Percentiles rank a stretch among this genome's conserved stretches.
Conservation (phyloP, 805 yeast species). For the Yarrowia osloensis region DNA sequence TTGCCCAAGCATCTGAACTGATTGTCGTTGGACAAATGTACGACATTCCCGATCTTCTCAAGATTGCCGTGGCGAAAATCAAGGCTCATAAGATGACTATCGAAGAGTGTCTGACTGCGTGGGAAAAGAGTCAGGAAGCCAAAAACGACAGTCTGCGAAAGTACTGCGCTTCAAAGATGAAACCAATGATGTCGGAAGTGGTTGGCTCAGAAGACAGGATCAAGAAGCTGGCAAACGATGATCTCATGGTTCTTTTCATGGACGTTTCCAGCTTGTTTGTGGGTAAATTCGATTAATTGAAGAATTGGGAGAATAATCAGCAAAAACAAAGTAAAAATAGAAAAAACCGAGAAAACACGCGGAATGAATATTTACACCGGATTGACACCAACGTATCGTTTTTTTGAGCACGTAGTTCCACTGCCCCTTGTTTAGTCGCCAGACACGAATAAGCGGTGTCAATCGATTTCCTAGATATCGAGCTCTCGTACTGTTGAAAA, state of each 20-base stretch:
- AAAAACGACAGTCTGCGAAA: neutral
- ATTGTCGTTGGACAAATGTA: neutral
- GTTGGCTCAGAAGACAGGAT: neutral
- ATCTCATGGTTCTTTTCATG: neutral
- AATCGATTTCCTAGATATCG: too few relatives aligned
- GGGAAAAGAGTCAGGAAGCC: neutral
- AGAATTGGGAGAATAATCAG: too few relatives aligned
- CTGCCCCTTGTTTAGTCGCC: too few relatives aligned
- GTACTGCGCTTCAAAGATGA: neutral
- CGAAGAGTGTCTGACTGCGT: neutral
- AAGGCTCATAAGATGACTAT: neutral
- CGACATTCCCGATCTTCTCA: neutral
- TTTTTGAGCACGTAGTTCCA: too few relatives aligned
- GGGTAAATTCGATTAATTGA: too few relatives aligned
- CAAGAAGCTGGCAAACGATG: neutral
- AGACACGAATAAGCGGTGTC: too few relatives aligned
- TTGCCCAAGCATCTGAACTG: neutral
- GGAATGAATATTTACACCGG: too few relatives aligned
- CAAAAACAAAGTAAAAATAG: too few relatives aligned
- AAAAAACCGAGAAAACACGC: too few relatives aligned
- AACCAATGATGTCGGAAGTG: neutral
- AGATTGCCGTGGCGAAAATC: neutral
- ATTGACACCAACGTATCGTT: too few relatives aligned
- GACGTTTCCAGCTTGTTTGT: neutral
- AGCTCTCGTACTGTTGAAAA: too few relatives aligned